Evolutionary conservation across 1,139 yeast species (phyloP), one percentile per base, ranked within the genome.

Genomic region (Pneumocystis oryctolagi): DNA sequence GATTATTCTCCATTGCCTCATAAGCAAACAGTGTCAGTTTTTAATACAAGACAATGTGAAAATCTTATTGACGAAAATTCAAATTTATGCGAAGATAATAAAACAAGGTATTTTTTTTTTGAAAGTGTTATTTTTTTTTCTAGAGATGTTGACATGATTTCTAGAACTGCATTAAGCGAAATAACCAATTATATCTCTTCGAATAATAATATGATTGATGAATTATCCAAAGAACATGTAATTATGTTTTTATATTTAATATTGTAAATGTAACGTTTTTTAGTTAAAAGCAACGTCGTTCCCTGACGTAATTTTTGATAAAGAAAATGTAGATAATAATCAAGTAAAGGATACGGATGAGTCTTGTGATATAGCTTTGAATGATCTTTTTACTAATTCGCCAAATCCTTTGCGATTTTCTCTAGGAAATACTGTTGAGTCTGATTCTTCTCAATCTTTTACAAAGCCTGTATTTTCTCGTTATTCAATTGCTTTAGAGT

Each of bases 1-100:
- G 67, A 66, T 25, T 60, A 63, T 37, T 67, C 69, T 14, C 69
- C 69, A 4, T 34, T 66, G 28, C 69, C 69, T 3, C 64, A 62
- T 60, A 65, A 64, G 56, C 57, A 47, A 9, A 12, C 5, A 9
- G 9, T 12, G 8, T 3, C 31, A 4, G n/a, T 9, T 14, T 47
- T 47, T 25, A 4, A 28, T 47, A 5, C 55, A 25, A 28, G 30
- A 14, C 64, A 4, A 60, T 63, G 28, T 60, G 62, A 12, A 9
- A 39, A 30, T 58, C 60, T 30, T 61, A 62, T 18, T 20, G 60
- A 30, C 34, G 65, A 20, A 60, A 35, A 30, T 65, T 60, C n/a
- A 58, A 57, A 58, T 61, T 63, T 25, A 60, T 62, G 28, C 34
- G 62, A 14, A 56, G 56, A 35, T 60, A 32, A n/a, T 35, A 55